phyloP scores from a whole-genome alignment of 345 rosid genomes.

The Salix viminalis region DNA sequence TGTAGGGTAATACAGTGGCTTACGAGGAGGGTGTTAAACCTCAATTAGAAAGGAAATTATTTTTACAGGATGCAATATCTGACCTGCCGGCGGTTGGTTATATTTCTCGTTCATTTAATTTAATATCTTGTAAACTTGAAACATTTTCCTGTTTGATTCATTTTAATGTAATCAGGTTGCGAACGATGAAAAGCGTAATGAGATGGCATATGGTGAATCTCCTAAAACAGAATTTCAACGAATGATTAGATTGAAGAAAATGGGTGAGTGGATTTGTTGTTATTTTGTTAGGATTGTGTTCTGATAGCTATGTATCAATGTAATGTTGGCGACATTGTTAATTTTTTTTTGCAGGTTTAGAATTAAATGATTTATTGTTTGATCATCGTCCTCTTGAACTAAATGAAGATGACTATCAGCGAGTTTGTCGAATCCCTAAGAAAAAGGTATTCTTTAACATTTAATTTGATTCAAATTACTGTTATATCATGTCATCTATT shows the following conservation, averaged over 20 bases:
- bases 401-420: conserved; percentile 45
- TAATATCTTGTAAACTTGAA: not conserved
- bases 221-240: conserved; percentile 49
- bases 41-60: conserved; percentile 33
- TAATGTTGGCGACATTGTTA: not conserved
- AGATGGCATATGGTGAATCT: conserved; percentile 35
- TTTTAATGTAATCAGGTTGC: conserved; percentile 31
- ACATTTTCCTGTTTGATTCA: not conserved
- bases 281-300: not conserved
- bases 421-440: conserved; percentile 50
- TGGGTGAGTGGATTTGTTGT: conserved; percentile 24
- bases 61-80: conserved; percentile 50
- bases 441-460: conserved; percentile 31
- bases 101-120: not conserved
- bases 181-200: conserved; percentile 41
- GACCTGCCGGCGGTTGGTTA: conserved; percentile 54
- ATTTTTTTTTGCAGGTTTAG: not conserved
- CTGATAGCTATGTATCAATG: not conserved
- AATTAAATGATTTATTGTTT: conserved; percentile 16
- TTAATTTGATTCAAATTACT: not conserved
- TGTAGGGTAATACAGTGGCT: conserved; percentile 43
- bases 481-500: not conserved
- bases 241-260: conserved; percentile 33
- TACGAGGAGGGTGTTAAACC: conserved; percentile 38
- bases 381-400: conserved; percentile 46